Conservation (phyloP, 495 filamentous ascomycete genomes). For the Penicillium arizonense region DNA sequence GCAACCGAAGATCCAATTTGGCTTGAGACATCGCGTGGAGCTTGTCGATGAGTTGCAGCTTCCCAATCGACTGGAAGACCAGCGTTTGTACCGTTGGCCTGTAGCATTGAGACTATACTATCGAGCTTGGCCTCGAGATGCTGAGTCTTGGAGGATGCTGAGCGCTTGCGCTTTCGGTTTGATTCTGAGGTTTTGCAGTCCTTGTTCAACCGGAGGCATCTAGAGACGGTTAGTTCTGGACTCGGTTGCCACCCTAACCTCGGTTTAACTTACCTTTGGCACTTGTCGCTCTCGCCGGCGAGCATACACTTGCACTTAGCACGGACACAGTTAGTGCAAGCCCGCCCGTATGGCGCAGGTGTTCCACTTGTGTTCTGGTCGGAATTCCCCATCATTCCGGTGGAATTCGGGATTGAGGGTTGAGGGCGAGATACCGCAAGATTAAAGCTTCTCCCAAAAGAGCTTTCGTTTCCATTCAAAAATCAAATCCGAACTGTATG, state of each 20-base stretch:
- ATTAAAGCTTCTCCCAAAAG: too few species aligned
- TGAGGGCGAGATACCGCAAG: neutral
- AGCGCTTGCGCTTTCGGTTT: conserved; percentile 34
- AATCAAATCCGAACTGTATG: too few species aligned
- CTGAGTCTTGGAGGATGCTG: conserved; percentile 25
- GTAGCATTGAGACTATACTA: conserved; percentile 45
- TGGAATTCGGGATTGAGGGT: conserved; percentile 17
- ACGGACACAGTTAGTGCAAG: conserved; percentile 54
- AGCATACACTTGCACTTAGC: conserved; percentile 58
- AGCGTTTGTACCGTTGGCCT: conserved; percentile 21
- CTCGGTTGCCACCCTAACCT: neutral
- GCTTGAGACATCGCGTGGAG: conserved; percentile 1
- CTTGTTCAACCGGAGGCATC: conserved; percentile 50
- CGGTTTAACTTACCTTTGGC: conserved; percentile 43
- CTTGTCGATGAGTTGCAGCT: conserved; percentile 5
- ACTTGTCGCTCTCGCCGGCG: conserved; percentile 30
- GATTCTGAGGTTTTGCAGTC: conserved; percentile 37
- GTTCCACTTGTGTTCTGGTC: conserved; percentile 14
- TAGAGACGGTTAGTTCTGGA: conserved; percentile 13
- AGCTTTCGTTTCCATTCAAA: too few species aligned
- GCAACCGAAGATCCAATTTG: neutral
- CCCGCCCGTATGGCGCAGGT: conserved; percentile 42
- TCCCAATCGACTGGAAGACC: conserved; percentile 14
- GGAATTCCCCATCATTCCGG: conserved; percentile 19
- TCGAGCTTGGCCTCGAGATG: conserved; percentile 54